Conservation (phyloP, 495 filamentous ascomycete genomes). For the Hyphodiscus hymeniophilus region DNA sequence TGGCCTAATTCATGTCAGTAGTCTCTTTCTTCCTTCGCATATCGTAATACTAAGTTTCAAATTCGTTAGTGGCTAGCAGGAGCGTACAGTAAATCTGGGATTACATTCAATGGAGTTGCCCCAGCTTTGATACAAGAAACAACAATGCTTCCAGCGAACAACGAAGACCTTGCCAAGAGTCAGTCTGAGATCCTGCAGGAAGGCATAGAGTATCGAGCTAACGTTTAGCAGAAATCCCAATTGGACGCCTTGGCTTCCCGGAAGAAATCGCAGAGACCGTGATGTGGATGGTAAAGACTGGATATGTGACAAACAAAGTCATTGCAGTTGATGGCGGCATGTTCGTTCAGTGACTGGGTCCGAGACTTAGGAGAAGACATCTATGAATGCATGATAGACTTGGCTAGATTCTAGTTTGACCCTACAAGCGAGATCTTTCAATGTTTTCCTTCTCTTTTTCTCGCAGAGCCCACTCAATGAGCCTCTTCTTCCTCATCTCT, state of each 20-base stretch:
- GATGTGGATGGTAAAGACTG: slow-evolving; percentile 56
- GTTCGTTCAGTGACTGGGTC: slow-evolving; percentile 6
- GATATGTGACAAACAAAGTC: slow-evolving; percentile 61
- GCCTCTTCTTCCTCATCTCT: slow-evolving; percentile 22
- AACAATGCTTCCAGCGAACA: slow-evolving; percentile 51
- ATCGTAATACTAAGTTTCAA: no score
- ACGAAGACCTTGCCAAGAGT: slow-evolving; percentile 25
- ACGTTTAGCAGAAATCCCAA: slow-evolving; percentile 48
- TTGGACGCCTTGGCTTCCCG: slow-evolving; percentile 55
- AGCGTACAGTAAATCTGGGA: slow-evolving; percentile 32
- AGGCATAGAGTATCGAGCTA: no score
- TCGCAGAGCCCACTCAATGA: slow-evolving; percentile 21
- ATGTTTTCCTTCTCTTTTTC: slow-evolving; percentile 12
- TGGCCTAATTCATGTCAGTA: slow-evolving; percentile 40
- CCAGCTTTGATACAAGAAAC: slow-evolving; percentile 69
- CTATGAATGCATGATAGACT: no score
- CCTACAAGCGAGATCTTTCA: neutral
- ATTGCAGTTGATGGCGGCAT: slow-evolving; percentile 50
- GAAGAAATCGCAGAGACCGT: slow-evolving; percentile 63
- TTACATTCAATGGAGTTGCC: slow-evolving; percentile 69
- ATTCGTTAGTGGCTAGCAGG: slow-evolving; percentile 7
- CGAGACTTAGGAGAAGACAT: no score
- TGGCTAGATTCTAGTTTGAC: no score
- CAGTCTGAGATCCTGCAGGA: no score
- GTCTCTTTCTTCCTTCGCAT: no score